Base-by-base conservation (phyloP, 2,329 filamentous ascomycete genomes). In the Curvularia sp. region DNA sequence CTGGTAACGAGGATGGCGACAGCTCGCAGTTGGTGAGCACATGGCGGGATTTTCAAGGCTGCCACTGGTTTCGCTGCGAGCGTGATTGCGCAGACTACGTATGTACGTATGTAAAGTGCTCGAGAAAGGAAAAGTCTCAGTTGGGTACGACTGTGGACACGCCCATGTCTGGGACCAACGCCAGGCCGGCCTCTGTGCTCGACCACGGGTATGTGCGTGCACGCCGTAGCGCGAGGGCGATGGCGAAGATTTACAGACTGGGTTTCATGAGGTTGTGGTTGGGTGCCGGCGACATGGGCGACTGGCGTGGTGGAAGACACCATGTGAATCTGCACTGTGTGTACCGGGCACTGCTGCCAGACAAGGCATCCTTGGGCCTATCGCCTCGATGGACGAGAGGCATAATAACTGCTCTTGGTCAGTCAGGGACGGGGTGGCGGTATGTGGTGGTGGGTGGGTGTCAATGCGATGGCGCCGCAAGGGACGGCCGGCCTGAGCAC, bases 341-440 rank as follows among this genome's bases (percentile, higher is more conserved):
- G 30, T 42, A 21, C 47, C 18, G 36, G 49, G 21, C 25, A n/a
- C 38, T 18, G 18, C 36, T 3, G 7, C 25, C 25, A 39, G 38
- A 48, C 13, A 32, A 25, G 55, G 36, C 23, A 15, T 46, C 15
- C 28, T 47, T n/a, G 43, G 15, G 42, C 50, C 55, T 61, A 59
- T 61, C 59, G 55, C 52, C 27, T 36, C 36, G 55, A 56, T 55
- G 49, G 19, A 56, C 50, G 50, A 49, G 50, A 55, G 21, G 49
- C 56, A 59, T 59, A 55, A 59, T 59, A 55, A 55, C 47, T 30
- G 52, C 9, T 42, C 38, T 10, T 28, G 47, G 48, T 32, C 48
- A 53, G 43, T 34, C 48, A 53, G 55, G 56, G 51, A 58, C 55
- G 55, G 49, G 32, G 52, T 49, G 51, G 55, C 55, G 51, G n/a